Evolutionary conservation across 352 stramenopile genomes (phyloP).

Genomic region (Blastocystis hominis): DNA sequence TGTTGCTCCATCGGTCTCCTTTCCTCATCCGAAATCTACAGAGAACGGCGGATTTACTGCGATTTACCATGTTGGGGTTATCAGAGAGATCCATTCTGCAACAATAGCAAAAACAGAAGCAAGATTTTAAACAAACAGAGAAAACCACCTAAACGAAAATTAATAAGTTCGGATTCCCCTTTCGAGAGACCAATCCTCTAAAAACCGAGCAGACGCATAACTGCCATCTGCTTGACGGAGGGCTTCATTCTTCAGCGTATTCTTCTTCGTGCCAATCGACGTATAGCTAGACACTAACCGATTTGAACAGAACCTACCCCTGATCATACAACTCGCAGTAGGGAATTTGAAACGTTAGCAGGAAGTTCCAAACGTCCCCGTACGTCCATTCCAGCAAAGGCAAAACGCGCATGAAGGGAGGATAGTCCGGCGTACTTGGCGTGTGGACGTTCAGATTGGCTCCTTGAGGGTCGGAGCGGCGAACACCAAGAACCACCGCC

Average conservation of each 20-base stretch:
- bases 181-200: slow-evolving; percentile 43
- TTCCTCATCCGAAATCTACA: neutral
- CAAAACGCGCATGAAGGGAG: slow-evolving; percentile 46
- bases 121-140: neutral
- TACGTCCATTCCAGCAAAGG: slow-evolving; percentile 48
- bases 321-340: slow-evolving; percentile 35
- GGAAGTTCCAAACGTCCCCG: slow-evolving; percentile 46
- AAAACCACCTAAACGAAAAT: neutral
- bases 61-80: neutral
- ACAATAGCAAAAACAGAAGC: neutral
- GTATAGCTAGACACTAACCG: slow-evolving; percentile 8
- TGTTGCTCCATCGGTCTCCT: neutral
- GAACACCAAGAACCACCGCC: slow-evolving; percentile 21
- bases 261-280: slow-evolving; percentile 39
- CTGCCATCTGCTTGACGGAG: slow-evolving; percentile 4
- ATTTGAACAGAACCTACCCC: neutral
- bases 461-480: slow-evolving; percentile 13
- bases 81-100: neutral
- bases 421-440: slow-evolving; percentile 16
- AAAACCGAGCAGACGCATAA: neutral
- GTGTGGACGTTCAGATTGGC: neutral
- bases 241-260: neutral
- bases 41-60: neutral
- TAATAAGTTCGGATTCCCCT: neutral
- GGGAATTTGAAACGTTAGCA: slow-evolving; percentile 23